These are phyloP conservation scores for Fusarium sp. DNA, from an alignment of 2,329 filamentous ascomycete species.

Conservation along the genomic window DNA sequence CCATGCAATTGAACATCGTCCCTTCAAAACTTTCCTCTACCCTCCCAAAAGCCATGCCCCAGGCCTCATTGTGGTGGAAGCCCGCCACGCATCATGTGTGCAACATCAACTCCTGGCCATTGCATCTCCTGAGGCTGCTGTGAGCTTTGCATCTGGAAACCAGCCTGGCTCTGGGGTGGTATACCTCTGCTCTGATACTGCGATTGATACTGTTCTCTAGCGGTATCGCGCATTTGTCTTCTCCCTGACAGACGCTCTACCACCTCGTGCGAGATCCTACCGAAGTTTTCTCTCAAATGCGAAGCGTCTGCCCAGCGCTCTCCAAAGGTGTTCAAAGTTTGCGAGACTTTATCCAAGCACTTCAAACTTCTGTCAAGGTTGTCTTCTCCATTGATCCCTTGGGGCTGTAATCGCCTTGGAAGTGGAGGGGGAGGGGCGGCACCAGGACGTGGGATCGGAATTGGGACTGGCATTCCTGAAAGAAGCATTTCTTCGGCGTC, in stretches of 20 bases:
- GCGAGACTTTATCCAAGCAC: slow-evolving; percentile 64
- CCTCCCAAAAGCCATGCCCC: neutral
- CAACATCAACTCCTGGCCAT: slow-evolving; percentile 60
- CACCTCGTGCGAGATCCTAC: slow-evolving; percentile 59
- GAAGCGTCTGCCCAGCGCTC: slow-evolving; percentile 69
- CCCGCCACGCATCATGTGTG: slow-evolving; percentile 55
- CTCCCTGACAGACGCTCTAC: slow-evolving; percentile 57
- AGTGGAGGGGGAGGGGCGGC: slow-evolving; percentile 64
- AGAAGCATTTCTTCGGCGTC: slow-evolving; percentile 68
- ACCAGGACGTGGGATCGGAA: slow-evolving; percentile 59
- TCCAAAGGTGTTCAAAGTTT: slow-evolving; percentile 67
- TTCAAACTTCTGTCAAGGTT: slow-evolving; percentile 67
- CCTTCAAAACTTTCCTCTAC: neutral
- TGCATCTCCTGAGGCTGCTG: slow-evolving; percentile 51
- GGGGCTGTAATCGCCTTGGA: slow-evolving; percentile 56
- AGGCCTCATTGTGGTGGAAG: slow-evolving; percentile 15
- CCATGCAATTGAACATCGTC: neutral
- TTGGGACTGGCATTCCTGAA: slow-evolving; percentile 59
- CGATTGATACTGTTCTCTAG: slow-evolving; percentile 51
- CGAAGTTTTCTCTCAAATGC: slow-evolving; percentile 65
- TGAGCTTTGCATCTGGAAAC: slow-evolving; percentile 36
- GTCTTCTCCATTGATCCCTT: slow-evolving; percentile 54
- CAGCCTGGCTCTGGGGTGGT: slow-evolving; percentile 30
- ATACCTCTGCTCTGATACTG: slow-evolving; percentile 50
- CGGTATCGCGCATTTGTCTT: slow-evolving; percentile 48